Percentiles rank a stretch among this genome's conserved stretches.
Evolutionary conservation across 1,284 basidiomycete genomes (phyloP).

Genomic region (Puccinia hordei): DNA sequence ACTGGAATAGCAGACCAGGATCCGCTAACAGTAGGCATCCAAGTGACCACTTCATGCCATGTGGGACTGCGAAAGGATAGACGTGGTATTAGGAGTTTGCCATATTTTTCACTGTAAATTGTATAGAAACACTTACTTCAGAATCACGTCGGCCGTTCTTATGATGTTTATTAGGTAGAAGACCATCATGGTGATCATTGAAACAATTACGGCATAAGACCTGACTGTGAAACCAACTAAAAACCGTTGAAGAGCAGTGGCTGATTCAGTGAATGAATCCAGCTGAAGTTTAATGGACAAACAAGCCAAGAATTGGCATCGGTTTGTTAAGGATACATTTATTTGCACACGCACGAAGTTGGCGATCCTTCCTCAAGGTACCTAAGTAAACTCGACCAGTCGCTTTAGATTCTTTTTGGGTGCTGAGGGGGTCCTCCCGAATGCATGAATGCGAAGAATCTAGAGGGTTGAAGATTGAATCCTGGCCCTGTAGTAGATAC

Average conservation of each 20-base stretch:
- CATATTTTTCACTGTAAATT: background rate
- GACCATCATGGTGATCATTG: background rate
- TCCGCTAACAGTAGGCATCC: background rate
- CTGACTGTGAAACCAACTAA: constrained; percentile 2
- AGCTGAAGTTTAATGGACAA: too few relatives aligned
- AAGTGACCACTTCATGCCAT: constrained; percentile 1
- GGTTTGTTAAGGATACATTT: too few relatives aligned
- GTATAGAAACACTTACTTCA: background rate
- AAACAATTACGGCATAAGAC: background rate
- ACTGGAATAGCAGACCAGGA: constrained; percentile 9
- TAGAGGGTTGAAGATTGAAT: background rate
- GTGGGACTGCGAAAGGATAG: background rate
- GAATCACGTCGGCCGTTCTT: background rate
- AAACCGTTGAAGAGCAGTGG: background rate
- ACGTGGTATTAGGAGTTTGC: background rate
- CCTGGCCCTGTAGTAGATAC: background rate
- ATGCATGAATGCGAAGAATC: background rate
- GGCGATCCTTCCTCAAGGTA: background rate
- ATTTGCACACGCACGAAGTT: background rate
- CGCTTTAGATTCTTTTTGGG: background rate
- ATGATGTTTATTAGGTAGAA: background rate
- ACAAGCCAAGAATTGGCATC: too few relatives aligned
- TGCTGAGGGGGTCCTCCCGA: background rate
- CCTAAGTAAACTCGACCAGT: background rate
- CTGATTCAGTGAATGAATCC: too few relatives aligned